Conservation (phyloP, 352 stramenopile species). For the Phytophthora capsici region DNA sequence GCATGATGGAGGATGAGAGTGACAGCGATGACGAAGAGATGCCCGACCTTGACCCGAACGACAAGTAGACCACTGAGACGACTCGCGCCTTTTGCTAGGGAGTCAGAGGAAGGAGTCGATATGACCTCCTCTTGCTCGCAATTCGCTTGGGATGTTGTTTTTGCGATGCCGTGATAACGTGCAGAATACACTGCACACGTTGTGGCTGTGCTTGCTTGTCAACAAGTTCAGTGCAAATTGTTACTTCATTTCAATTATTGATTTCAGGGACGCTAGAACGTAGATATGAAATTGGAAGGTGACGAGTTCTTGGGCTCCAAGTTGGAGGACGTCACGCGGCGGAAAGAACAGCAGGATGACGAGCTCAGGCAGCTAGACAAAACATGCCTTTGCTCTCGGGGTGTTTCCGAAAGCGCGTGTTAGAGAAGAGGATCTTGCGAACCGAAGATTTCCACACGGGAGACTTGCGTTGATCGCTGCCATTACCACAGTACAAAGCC, state of each 20-base stretch:
- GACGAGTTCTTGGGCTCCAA: neutral
- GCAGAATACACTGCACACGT: constrained; percentile 27
- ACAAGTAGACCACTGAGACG: constrained; percentile 25
- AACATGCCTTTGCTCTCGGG: constrained; percentile 76
- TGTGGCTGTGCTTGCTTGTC: constrained; percentile 18
- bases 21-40: constrained; percentile 88
- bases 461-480: constrained; percentile 83
- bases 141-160: constrained; percentile 18
- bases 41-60: constrained; percentile 82
- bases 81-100: too few species aligned
- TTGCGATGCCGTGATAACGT: constrained; percentile 17
- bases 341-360: neutral
- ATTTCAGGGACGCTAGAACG: constrained; percentile 18
- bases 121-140: constrained; percentile 12
- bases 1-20: constrained; percentile 70
- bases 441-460: constrained; percentile 91
- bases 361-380: constrained; percentile 64
- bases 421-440: constrained; percentile 90
- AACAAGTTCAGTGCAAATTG: too few species aligned
- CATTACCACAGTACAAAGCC: constrained; percentile 22
- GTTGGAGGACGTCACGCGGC: neutral
- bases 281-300: neutral
- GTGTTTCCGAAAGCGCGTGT: constrained; percentile 85
- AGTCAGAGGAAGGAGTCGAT: constrained; percentile 4
- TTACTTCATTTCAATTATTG: constrained; percentile 21